Percentiles rank a stretch among this genome's conserved stretches.
These are phyloP conservation scores for Ustilaginoidea virens DNA, from an alignment of 2,329 filamentous ascomycete genomes.

Conservation along the genomic window DNA sequence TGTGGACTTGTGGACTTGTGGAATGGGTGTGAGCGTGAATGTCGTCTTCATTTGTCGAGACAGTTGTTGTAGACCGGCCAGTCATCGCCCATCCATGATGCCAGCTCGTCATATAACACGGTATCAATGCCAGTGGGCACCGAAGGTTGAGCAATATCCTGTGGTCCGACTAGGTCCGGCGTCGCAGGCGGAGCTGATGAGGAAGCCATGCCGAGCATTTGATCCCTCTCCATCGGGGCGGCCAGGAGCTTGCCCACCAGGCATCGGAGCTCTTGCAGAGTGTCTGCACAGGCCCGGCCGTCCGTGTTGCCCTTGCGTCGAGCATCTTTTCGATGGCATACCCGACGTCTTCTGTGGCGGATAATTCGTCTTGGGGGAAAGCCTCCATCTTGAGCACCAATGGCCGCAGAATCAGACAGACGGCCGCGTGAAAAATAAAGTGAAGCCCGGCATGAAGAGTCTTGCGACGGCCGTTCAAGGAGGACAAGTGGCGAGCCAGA, in stretches of 20 bases:
- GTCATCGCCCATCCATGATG: conserved; percentile 22
- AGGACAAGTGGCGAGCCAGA: conserved; percentile 24
- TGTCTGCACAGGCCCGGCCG: conserved; percentile 20
- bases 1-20: too few species aligned
- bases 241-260: conserved; percentile 20
- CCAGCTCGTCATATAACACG: conserved; percentile 19
- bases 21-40: too few species aligned
- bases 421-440: conserved; percentile 33
- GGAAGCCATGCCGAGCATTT: conserved; percentile 8
- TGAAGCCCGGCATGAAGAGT: conserved; percentile 30
- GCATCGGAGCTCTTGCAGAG: conserved; percentile 21
- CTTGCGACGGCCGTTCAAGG: conserved; percentile 20
- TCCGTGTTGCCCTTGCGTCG: conserved; percentile 20
- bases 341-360: conserved; percentile 16
- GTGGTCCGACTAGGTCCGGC: conserved; percentile 10
- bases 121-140: conserved; percentile 16
- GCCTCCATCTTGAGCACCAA: conserved; percentile 20
- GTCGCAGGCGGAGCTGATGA: conserved; percentile 8
- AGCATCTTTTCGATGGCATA: conserved; percentile 27
- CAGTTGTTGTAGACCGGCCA: conserved; percentile 15
- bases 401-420: conserved; percentile 30
- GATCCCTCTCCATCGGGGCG: conserved; percentile 7
- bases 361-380: conserved; percentile 9
- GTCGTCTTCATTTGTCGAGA: neutral
- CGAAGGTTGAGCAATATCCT: conserved; percentile 10